phyloP scores from a whole-genome alignment of 345 rosid genomes.

The Angophora floribunda region DNA sequence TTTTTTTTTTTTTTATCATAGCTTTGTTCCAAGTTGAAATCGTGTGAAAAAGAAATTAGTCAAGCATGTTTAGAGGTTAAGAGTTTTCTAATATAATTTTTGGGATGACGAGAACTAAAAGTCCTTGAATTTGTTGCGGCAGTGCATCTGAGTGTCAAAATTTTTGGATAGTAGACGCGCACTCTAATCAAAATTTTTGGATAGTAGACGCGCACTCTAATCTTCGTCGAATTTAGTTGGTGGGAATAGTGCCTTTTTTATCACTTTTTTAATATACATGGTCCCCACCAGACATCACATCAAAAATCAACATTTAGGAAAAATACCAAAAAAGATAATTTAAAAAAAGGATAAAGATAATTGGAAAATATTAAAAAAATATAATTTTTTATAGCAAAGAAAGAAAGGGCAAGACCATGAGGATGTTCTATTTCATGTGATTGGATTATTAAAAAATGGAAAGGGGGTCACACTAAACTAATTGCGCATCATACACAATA shows the following conservation, averaged over 20 bases:
- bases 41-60: background rate
- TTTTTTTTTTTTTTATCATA: background rate
- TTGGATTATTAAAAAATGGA: background rate
- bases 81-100: background rate
- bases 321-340: too few species aligned
- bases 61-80: background rate
- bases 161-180: rapidly evolving
- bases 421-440: background rate
- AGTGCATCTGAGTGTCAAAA: rapidly evolving
- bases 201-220: rapidly evolving
- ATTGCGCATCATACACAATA: background rate
- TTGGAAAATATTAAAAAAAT: too few species aligned
- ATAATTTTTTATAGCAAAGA: too few species aligned
- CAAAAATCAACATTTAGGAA: background rate
- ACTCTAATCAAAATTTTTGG: background rate
- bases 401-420: background rate
- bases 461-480: too few species aligned
- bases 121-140: rapidly evolving
- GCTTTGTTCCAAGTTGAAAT: background rate
- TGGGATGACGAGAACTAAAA: background rate
- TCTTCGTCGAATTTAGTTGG: background rate
- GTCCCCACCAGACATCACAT: background rate
- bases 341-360: background rate
- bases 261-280: too few species aligned
- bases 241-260: background rate